A percentile compares a stretch with the other conserved stretches of the same genome.
Evolutionary conservation across 2,329 filamentous ascomycete species (phyloP).

Genomic region (Emmonsiellopsis sp.): DNA sequence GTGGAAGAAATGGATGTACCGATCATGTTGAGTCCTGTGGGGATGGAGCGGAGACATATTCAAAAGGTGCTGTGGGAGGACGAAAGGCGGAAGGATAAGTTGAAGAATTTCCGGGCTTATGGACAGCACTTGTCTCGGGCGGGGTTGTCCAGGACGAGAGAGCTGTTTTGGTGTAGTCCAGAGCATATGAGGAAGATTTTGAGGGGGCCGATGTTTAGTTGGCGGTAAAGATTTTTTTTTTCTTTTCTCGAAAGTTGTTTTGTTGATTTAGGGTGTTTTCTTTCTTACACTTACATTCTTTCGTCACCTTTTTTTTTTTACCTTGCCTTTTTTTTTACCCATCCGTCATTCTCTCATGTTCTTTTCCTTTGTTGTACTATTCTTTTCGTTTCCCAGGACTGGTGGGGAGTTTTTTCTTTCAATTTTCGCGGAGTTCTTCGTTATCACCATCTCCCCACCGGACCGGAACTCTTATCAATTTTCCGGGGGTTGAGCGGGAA

Average conservation of each 20-base stretch:
- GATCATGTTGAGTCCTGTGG: slow-evolving; percentile 26
- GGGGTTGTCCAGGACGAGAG: slow-evolving; percentile 14
- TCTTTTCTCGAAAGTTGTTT: neutral
- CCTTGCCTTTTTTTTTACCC: too few relatives aligned
- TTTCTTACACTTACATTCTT: neutral
- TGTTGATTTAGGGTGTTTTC: neutral
- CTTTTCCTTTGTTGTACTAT: too few relatives aligned
- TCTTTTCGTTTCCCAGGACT: too few relatives aligned
- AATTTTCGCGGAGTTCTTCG: too few relatives aligned
- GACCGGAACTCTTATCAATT: too few relatives aligned
- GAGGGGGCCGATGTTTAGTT: slow-evolving; percentile 15
- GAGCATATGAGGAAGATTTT: slow-evolving; percentile 26
- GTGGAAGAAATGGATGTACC: slow-evolving; percentile 30
- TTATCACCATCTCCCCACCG: too few relatives aligned
- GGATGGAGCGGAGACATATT: slow-evolving; percentile 15
- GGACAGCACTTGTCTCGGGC: neutral
- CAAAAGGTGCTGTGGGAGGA: slow-evolving; percentile 20
- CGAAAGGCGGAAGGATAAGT: slow-evolving; percentile 11
- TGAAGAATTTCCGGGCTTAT: slow-evolving; percentile 10
- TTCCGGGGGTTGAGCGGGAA: too few relatives aligned
- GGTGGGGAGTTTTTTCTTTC: too few relatives aligned
- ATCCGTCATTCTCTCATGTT: too few relatives aligned
- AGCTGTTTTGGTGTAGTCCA: slow-evolving; percentile 20
- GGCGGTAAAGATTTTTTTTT: slow-evolving; percentile 2
- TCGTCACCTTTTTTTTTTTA: neutral